phyloP scores from a whole-genome alignment of 73 alveolate genomes.

The Paramecium octaurelia region DNA sequence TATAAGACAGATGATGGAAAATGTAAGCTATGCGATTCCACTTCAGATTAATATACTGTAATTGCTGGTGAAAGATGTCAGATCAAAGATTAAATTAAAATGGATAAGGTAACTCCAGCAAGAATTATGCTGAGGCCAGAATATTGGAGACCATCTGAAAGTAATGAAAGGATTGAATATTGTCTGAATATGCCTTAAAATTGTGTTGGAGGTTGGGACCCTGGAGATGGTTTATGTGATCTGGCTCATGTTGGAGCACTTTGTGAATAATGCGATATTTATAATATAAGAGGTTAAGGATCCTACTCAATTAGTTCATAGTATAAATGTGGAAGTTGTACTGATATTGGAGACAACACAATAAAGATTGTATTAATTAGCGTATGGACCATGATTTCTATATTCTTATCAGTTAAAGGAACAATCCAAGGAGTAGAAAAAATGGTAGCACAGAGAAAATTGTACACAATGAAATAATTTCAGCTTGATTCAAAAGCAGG shows the following conservation, averaged over 20 bases:
- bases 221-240: background rate
- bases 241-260: background rate
- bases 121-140: background rate
- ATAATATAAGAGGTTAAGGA: background rate
- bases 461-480: background rate
- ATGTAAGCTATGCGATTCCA: background rate
- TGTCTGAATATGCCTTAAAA: background rate
- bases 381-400: constrained; percentile 13
- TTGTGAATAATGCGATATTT: constrained; percentile 26
- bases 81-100: background rate
- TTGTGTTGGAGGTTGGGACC: constrained; percentile 30
- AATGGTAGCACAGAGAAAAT: background rate
- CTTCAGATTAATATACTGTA: background rate
- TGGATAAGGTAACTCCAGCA: background rate
- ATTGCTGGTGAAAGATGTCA: background rate
- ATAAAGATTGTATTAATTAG: background rate
- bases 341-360: background rate
- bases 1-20: background rate
- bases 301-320: background rate
- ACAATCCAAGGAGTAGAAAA: background rate
- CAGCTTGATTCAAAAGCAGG: background rate
- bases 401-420: background rate
- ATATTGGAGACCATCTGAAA: constrained; percentile 38
- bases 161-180: background rate
- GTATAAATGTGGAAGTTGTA: background rate